Evolutionary conservation across 2,329 filamentous ascomycete species (phyloP).

Genomic region (Sporothrix phasma): DNA sequence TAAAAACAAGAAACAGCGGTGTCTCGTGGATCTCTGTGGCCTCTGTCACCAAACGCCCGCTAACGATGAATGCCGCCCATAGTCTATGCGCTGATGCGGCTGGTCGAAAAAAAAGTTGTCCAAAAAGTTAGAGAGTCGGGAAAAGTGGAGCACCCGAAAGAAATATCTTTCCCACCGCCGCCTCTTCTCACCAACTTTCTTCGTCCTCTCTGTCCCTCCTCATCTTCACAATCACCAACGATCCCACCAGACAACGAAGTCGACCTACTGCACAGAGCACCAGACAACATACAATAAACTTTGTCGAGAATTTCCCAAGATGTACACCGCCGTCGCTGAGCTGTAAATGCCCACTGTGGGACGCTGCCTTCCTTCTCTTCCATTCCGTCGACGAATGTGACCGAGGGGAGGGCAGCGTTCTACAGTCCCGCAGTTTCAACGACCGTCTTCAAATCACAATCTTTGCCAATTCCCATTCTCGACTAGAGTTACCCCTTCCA

Average conservation of each 20-base stretch:
- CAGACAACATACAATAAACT: slow-evolving; percentile 39
- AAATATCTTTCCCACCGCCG: slow-evolving; percentile 18
- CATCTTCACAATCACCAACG: slow-evolving; percentile 21
- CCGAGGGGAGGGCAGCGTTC: slow-evolving; percentile 37
- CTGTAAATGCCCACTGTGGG: slow-evolving; percentile 86
- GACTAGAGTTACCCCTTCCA: slow-evolving; percentile 53
- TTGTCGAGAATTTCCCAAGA: slow-evolving; percentile 55
- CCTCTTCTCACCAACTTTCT: neutral
- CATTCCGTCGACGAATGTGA: neutral
- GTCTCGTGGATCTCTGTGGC: neutral
- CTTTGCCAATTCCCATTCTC: slow-evolving; percentile 43
- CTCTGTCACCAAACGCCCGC: neutral
- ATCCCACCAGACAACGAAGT: slow-evolving; percentile 55
- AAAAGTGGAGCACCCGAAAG: slow-evolving; percentile 23
- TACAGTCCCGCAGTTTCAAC: slow-evolving; percentile 79
- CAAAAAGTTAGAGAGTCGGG: neutral
- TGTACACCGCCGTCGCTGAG: slow-evolving; percentile 74
- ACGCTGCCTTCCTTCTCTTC: slow-evolving; percentile 35
- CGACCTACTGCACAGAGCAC: slow-evolving; percentile 37
- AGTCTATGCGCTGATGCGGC: neutral
- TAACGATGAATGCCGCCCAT: neutral
- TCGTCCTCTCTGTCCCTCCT: neutral
- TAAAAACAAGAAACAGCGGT: neutral
- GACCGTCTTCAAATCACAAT: slow-evolving; percentile 47
- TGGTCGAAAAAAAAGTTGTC: neutral